Base-by-base conservation (phyloP, 495 filamentous ascomycete species). In the Aspergillus egyptiacus region DNA sequence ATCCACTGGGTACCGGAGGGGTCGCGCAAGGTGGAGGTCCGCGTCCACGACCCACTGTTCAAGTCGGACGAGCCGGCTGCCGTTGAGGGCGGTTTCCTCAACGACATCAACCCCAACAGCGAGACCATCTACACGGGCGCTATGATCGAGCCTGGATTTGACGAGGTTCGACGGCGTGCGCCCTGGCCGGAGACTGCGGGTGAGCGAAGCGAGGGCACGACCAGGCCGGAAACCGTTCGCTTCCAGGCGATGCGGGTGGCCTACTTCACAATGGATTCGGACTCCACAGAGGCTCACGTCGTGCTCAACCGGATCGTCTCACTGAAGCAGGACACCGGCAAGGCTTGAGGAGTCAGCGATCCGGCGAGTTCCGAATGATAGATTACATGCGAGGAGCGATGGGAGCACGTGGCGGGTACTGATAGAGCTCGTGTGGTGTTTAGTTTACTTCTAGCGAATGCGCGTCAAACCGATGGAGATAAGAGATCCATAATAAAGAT, bases 191-290 rank as follows among this genome's bases (percentile, higher is more conserved):
- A 84, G 62, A 76, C 81, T 27, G 85, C 80, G 14, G 84, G 81
- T 2, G 83, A 85, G 61, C 65, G 72, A 14, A 73, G 72, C 15
- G 75, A 81, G 56, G 68, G 18, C 4, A 33, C n/a, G 4, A 27
- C 68, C 6, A 82, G 82, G 0, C 77, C 76, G 0, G 85, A 91
- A 64, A 83, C 78, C 37, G 84, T 96, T 1, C 74, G 94, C 15
- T 98, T 98, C 77, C 94, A 98, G 71, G 93, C 80, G 10, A 80
- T 96, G 78, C 78, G 94, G 15, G 83, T 91, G 40, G 93, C 82
- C 10, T 98, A 96, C 64, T 96, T 76, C 69, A 70, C 81, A 28
- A 65, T 95, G 61, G 93, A 98, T 63, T 77, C 76, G 6, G 91
- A 95, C 58, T 82, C 77, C n/a, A 85, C 77, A 2, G 79, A 80